Percentiles rank a stretch among this genome's conserved stretches.
phyloP scores from a whole-genome alignment of 176 grass and related monocot genomes.

The Triticum monococcum region DNA sequence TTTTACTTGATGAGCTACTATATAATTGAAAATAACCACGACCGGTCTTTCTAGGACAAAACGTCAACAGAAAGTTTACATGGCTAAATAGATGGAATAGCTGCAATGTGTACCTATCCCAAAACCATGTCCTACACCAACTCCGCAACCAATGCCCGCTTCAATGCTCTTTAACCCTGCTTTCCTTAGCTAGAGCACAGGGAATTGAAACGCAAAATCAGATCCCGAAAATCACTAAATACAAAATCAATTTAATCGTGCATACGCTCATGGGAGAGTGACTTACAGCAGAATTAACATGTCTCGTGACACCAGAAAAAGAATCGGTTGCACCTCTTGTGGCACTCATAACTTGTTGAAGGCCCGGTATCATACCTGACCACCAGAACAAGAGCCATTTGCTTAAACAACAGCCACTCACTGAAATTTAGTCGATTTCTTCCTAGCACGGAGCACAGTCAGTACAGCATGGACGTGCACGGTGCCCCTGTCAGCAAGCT shows the following conservation, averaged over 20 bases:
- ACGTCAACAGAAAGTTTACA: not conserved
- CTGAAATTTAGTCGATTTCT: conserved; percentile 9
- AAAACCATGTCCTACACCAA: conserved; percentile 91
- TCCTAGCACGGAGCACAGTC: not conserved
- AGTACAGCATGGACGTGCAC: not conserved
- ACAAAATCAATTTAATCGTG: conserved; percentile 4
- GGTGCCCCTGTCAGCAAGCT: not conserved
- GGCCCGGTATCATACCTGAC: conserved; percentile 77
- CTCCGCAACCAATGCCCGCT: conserved; percentile 86
- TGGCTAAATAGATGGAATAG: conserved; percentile 3
- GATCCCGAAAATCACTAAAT: not conserved
- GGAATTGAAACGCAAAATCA: conserved; percentile 1
- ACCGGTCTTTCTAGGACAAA: not conserved
- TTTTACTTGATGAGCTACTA: not conserved
- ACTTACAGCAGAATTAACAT: conserved; percentile 80
- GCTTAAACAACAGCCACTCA: not conserved
- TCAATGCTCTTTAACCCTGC: conserved; percentile 76
- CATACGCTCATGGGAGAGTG: not conserved
- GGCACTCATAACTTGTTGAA: conserved; percentile 87
- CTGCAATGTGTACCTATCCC: conserved; percentile 67
- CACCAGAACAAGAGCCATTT: conserved; percentile 15
- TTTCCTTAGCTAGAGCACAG: conserved; percentile 60
- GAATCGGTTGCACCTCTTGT: conserved; percentile 88
- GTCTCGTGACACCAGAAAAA: conserved; percentile 80
- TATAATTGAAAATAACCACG: not conserved